Percentiles rank a stretch among this genome's conserved stretches.
phyloP scores from a whole-genome alignment of 305 asterid genomes.

The Fraxinus platypoda region DNA sequence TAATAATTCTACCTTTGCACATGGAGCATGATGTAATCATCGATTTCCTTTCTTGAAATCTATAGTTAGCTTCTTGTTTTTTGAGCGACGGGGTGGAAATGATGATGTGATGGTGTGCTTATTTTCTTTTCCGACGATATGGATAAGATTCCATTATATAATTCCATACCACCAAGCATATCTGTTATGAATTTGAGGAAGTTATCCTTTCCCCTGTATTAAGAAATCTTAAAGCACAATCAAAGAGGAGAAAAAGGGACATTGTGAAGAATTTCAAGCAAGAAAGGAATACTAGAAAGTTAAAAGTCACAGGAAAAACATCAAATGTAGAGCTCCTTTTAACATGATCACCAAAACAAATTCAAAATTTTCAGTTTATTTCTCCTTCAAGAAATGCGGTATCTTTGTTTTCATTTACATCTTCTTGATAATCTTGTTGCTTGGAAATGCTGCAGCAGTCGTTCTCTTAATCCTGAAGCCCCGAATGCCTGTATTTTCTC shows the following conservation, averaged over 20 bases:
- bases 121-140: background rate
- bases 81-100: background rate
- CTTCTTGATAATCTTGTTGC: conserved; percentile 27
- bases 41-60: background rate
- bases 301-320: conserved; percentile 19
- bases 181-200: background rate
- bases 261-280: conserved; percentile 21
- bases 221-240: conserved; percentile 28
- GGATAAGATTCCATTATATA: background rate
- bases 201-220: conserved; percentile 1
- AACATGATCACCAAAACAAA: conserved; percentile 28
- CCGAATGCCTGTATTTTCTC: conserved; percentile 46
- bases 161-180: background rate
- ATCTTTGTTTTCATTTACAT: conserved; percentile 38
- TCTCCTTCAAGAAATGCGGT: conserved; percentile 38
- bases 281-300: conserved; percentile 51
- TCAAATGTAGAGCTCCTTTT: conserved; percentile 19
- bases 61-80: background rate
- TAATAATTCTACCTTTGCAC: background rate
- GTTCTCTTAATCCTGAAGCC: conserved; percentile 45
- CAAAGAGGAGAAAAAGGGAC: conserved; percentile 8
- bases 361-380: conserved; percentile 13
- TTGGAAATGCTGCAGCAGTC: conserved; percentile 33
- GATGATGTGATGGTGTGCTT: background rate
- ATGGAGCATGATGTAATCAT: background rate